Percentiles rank a stretch among this genome's conserved stretches.
Conservation (phyloP, 2,329 filamentous ascomycete species). For the Talaromyces sp. region DNA sequence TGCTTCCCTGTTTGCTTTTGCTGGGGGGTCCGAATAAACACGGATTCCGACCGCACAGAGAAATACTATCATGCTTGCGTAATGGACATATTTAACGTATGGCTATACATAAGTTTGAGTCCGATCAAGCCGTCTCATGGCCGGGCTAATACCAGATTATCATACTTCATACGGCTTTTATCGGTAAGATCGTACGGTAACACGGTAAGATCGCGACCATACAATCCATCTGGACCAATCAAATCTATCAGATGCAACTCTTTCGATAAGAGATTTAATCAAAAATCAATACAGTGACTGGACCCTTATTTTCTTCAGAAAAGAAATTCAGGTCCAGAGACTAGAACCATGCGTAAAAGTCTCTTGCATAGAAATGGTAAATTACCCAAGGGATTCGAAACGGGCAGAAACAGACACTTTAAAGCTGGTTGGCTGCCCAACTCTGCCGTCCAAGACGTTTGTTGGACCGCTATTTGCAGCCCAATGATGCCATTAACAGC, state of each 20-base stretch:
- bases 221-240: neutral
- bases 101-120: neutral
- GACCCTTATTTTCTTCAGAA: neutral
- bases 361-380: neutral
- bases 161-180: neutral
- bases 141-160: neutral
- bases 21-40: neutral
- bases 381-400: neutral
- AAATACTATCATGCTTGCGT: neutral
- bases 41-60: neutral
- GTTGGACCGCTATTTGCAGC: slow-evolving; percentile 18
- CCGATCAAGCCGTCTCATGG: neutral
- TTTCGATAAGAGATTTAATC: neutral
- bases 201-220: neutral
- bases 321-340: neutral
- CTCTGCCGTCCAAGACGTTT: slow-evolving; percentile 5
- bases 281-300: neutral
- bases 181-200: slow-evolving; percentile 6
- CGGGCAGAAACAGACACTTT: neutral
- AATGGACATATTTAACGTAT: neutral
- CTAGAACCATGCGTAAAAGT: neutral
- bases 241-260: neutral
- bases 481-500: slow-evolving; percentile 16
- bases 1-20: neutral
- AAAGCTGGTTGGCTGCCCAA: slow-evolving; percentile 17